These are phyloP conservation scores for Chlorella sp. DNA, from an alignment of 139 green algal species.

Conservation along the genomic window DNA sequence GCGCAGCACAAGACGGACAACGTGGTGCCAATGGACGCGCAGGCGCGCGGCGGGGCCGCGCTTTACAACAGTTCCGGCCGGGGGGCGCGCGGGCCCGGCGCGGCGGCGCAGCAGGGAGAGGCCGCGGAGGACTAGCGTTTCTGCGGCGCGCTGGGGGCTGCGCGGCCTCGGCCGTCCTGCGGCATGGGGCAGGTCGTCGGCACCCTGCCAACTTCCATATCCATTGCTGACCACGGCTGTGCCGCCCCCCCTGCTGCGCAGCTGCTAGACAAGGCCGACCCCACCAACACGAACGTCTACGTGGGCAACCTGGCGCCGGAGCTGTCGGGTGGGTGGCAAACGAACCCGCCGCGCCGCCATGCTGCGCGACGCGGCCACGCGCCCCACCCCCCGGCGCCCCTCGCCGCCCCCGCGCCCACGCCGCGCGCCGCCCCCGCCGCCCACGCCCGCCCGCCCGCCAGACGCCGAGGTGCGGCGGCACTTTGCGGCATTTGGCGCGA, in stretches of 20 bases:
- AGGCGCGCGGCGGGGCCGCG: not conserved
- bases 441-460: not conserved
- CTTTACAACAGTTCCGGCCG: no score
- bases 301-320: constrained; percentile 66
- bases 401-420: not conserved
- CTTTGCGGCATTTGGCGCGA: constrained; percentile 49
- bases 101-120: no score
- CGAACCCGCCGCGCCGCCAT: not conserved
- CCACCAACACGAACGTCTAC: constrained; percentile 80
- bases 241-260: not conserved
- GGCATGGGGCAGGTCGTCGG: no score
- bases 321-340: constrained; percentile 16
- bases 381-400: not conserved
- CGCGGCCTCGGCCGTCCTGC: no score
- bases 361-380: not conserved
- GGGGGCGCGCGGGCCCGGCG: no score
- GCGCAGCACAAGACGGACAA: constrained; percentile 72
- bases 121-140: no score
- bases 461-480: constrained; percentile 54
- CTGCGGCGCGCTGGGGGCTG: no score
- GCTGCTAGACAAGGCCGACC: constrained; percentile 42
- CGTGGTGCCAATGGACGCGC: constrained; percentile 2
- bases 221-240: no score
- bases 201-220: no score
- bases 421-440: not conserved